These are phyloP conservation scores for Orbilia oligospora DNA, from an alignment of 2,329 filamentous ascomycete species.

Conservation along the genomic window DNA sequence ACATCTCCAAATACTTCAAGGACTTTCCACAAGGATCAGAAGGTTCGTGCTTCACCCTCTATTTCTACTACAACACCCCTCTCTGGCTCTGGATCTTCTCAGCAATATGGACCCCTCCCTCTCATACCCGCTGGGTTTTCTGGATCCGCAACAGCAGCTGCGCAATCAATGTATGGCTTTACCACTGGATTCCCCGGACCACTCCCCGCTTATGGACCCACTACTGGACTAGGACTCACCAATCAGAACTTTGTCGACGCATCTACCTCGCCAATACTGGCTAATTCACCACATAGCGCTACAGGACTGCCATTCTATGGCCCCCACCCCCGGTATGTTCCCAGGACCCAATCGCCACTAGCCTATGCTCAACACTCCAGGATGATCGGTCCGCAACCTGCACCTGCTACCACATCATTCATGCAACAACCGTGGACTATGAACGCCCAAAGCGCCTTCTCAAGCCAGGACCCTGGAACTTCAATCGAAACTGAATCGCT, in stretches of 20 bases:
- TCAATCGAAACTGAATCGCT: conserved; percentile 15
- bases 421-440: conserved; percentile 33
- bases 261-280: conserved; percentile 42
- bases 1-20: conserved; percentile 41
- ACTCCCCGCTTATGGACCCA: conserved; percentile 41
- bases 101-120: conserved; percentile 42
- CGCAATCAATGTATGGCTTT: conserved; percentile 43
- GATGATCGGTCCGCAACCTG: conserved; percentile 19
- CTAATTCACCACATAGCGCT: conserved; percentile 36
- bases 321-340: conserved; percentile 23
- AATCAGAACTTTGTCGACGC: conserved; percentile 41
- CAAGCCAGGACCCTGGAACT: conserved; percentile 42
- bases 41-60: conserved; percentile 34
- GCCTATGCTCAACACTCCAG: conserved; percentile 26
- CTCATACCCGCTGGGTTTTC: conserved; percentile 37
- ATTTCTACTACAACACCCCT: conserved; percentile 14
- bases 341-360: conserved; percentile 53
- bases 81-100: conserved; percentile 38
- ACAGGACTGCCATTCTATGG: conserved; percentile 43
- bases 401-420: conserved; percentile 9
- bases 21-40: conserved; percentile 40
- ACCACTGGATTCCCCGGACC: conserved; percentile 34
- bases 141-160: conserved; percentile 31
- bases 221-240: conserved; percentile 29
- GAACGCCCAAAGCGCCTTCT: conserved; percentile 16